A percentile compares a stretch with the other conserved stretches of the same genome.
phyloP scores from a whole-genome alignment of 495 filamentous ascomycete species.

The Penicillium paradoxum region DNA sequence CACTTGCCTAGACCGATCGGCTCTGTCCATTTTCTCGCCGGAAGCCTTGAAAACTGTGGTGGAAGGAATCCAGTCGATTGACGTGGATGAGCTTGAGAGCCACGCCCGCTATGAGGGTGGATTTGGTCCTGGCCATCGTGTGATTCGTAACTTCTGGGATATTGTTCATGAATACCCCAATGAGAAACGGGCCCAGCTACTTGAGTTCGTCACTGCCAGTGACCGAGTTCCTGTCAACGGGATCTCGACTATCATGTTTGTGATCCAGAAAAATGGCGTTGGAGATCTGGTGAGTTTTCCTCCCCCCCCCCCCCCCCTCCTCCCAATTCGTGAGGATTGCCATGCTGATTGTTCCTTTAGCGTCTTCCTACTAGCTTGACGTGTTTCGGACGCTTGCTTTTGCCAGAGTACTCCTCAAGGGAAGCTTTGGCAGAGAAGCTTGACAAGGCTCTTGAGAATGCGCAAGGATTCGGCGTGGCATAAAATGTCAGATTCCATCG shows the following conservation, averaged over 20 bases:
- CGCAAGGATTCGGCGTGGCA: conserved; percentile 84
- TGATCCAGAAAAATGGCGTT: conserved; percentile 72
- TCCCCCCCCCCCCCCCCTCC: neutral
- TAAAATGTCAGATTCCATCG: conserved; percentile 20
- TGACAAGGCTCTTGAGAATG: conserved; percentile 76
- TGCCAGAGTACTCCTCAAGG: conserved; percentile 73
- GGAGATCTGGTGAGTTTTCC: conserved; percentile 46
- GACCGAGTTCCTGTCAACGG: conserved; percentile 87
- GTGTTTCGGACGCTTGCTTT: conserved; percentile 78
- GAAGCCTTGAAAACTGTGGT: conserved; percentile 67
- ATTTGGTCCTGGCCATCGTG: conserved; percentile 60
- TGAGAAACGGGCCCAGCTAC: conserved; percentile 62
- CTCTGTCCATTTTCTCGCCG: conserved; percentile 66
- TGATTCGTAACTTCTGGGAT: conserved; percentile 77
- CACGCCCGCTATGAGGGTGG: conserved; percentile 72
- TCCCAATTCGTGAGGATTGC: neutral
- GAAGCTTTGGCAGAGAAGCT: conserved; percentile 70
- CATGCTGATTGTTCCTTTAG: conserved; percentile 24
- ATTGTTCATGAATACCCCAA: conserved; percentile 61
- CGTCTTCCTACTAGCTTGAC: conserved; percentile 78
- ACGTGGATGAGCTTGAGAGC: conserved; percentile 62
- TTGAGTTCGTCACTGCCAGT: conserved; percentile 94
- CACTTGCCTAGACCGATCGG: conserved; percentile 63
- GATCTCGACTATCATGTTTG: conserved; percentile 71
- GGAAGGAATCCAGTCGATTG: conserved; percentile 75